Percentiles rank a stretch among this genome's conserved stretches.
These are phyloP conservation scores for Calcarisporium arbuscula DNA, from an alignment of 2,329 filamentous ascomycete genomes.

Conservation along the genomic window DNA sequence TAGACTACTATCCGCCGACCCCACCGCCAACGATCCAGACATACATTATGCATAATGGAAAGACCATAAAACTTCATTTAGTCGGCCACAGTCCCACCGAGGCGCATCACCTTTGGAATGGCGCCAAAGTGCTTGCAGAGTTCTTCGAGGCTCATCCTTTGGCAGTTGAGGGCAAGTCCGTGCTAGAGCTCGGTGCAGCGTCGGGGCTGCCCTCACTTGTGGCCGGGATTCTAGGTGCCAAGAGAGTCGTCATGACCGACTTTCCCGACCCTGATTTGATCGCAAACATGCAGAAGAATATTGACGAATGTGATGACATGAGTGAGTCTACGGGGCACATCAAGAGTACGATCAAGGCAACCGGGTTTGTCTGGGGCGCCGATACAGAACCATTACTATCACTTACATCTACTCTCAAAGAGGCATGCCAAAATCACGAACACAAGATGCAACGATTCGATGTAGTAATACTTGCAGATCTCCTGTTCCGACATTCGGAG, in stretches of 20 bases:
- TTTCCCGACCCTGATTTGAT: conserved; percentile 84
- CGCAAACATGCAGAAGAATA: conserved; percentile 70
- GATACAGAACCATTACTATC: conserved; percentile 52
- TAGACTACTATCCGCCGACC: conserved; percentile 72
- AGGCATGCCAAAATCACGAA: not conserved
- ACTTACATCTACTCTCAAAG: conserved; percentile 41
- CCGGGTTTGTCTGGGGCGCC: conserved; percentile 81
- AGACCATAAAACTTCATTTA: conserved; percentile 64
- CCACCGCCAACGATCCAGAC: conserved; percentile 67
- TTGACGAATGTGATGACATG: conserved; percentile 46
- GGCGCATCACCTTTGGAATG: conserved; percentile 90
- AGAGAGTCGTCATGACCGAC: conserved; percentile 72
- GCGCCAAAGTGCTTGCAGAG: conserved; percentile 67
- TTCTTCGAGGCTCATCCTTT: conserved; percentile 68
- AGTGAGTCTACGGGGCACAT: conserved; percentile 23
- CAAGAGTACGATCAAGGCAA: conserved; percentile 41
- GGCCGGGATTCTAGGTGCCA: conserved; percentile 65
- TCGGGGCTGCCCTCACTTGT: conserved; percentile 79
- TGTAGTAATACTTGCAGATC: conserved; percentile 76
- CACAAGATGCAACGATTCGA: conserved; percentile 54
- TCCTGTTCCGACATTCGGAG: conserved; percentile 87
- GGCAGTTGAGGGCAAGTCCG: conserved; percentile 59
- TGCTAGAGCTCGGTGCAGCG: conserved; percentile 85
- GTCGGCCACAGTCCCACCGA: conserved; percentile 86
- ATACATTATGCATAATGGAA: conserved; percentile 62